A percentile compares a stretch with the other conserved stretches of the same genome.
These are phyloP conservation scores for Citrus medica DNA, from an alignment of 345 rosid species.

Conservation along the genomic window DNA sequence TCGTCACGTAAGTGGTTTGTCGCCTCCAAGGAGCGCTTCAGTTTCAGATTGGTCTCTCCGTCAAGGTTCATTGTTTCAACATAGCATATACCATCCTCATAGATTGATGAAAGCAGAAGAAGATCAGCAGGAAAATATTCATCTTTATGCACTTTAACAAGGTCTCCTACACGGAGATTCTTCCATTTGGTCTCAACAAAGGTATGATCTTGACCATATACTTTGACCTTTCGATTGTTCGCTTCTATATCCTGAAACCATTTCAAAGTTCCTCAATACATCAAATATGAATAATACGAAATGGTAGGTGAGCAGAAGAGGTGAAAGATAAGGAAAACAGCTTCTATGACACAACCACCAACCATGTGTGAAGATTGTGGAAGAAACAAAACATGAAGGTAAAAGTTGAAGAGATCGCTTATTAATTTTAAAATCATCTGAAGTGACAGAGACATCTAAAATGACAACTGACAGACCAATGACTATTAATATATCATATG, in stretches of 20 bases:
- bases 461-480: neutral
- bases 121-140: conserved; percentile 93
- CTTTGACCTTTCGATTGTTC: conserved; percentile 65
- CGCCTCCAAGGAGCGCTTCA: conserved; percentile 68
- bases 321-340: neutral
- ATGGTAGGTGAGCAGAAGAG: neutral
- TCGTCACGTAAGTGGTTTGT: conserved; percentile 37
- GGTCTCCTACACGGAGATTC: conserved; percentile 69
- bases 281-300: neutral
- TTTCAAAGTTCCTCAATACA: conserved; percentile 12
- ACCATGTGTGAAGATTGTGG: neutral
- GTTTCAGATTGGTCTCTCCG: conserved; percentile 86
- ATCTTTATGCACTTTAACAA: conserved; percentile 64
- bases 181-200: conserved; percentile 64
- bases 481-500: neutral
- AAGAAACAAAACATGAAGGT: conserved; percentile 2
- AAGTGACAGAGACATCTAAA: neutral
- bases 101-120: conserved; percentile 76
- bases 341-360: neutral
- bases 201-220: conserved; percentile 28
- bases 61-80: conserved; percentile 95
- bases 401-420: neutral
- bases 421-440: neutral
- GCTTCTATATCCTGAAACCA: conserved; percentile 76
- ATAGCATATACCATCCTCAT: conserved; percentile 79